Conservation (phyloP, 192 early-diverging fungal species). For the Thoreauomyces humboldtii region DNA sequence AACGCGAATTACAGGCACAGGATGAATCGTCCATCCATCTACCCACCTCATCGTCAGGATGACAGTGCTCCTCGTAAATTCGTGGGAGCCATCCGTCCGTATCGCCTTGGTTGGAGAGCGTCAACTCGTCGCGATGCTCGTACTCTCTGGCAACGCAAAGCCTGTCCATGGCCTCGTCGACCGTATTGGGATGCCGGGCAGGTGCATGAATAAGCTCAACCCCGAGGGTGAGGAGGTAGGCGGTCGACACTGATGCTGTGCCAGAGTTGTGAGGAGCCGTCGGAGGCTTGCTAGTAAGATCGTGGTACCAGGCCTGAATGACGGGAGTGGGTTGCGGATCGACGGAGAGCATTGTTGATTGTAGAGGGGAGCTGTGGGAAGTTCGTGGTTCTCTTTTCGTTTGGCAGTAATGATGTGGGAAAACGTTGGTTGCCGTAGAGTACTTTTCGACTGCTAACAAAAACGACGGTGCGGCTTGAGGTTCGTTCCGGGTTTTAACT, state of each 20-base stretch:
- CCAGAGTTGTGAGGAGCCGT: not conserved
- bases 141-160: not conserved
- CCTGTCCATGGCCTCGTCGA: not conserved
- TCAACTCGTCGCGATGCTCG: not conserved
- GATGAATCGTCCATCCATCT: no score
- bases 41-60: slow-evolving; percentile 99
- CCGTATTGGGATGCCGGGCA: not conserved
- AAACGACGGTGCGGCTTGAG: no score
- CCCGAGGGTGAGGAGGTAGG: not conserved
- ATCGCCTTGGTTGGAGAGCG: not conserved
- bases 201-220: not conserved
- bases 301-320: not conserved
- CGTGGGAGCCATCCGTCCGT: not conserved
- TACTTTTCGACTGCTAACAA: no score
- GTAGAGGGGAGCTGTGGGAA: no score
- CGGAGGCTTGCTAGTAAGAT: not conserved
- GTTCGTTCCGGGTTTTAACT: no score
- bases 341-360: no score
- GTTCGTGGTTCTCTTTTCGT: no score
- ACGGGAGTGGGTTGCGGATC: no score
- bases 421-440: no score
- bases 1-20: no score
- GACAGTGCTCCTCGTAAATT: slow-evolving; percentile 62
- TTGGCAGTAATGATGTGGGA: no score
- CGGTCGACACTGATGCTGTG: not conserved